Percentiles rank a stretch among this genome's conserved stretches.
Conservation (phyloP, 2,329 filamentous ascomycete species). For the Nothophaeocryptopus gaeumannii region DNA sequence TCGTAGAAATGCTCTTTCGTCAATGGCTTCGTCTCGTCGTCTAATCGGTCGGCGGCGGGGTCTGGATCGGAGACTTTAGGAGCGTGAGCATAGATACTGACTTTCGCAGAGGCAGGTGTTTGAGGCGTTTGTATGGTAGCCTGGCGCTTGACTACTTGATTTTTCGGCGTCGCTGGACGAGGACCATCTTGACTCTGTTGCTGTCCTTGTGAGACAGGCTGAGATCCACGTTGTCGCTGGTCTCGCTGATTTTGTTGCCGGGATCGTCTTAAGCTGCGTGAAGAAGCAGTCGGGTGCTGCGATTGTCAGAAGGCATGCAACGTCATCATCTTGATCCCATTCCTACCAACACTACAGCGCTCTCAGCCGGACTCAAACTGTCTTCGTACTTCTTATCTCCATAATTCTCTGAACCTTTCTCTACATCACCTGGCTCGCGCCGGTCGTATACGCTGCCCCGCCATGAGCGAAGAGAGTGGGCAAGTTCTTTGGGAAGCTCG, state of each 20-base stretch:
- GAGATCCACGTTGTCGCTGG: background rate
- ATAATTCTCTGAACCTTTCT: conserved; percentile 25
- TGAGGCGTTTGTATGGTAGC: conserved; percentile 8
- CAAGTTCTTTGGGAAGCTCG: conserved; percentile 33
- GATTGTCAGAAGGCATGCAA: background rate
- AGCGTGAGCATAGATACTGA: conserved; percentile 15
- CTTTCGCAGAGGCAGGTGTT: conserved; percentile 12
- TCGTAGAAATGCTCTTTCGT: conserved; percentile 29
- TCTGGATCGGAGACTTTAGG: conserved; percentile 28
- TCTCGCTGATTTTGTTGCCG: background rate
- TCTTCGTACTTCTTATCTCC: conserved; percentile 20
- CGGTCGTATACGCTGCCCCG: conserved; percentile 28
- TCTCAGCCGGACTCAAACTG: conserved; percentile 14
- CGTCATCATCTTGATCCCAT: background rate
- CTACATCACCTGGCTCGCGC: conserved; percentile 17
- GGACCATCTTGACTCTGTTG: background rate
- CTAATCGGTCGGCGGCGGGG: conserved; percentile 26
- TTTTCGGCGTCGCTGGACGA: background rate
- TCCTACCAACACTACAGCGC: conserved; percentile 21
- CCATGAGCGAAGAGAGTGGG: conserved; percentile 29
- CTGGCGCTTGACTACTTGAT: conserved; percentile 8
- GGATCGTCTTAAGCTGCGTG: conserved; percentile 6
- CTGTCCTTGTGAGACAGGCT: conserved; percentile 3
- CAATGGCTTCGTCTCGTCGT: conserved; percentile 24
- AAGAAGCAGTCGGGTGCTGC: conserved; percentile 10